Evolutionary conservation across 176 grass and related monocot genomes (phyloP), one percentile per base, ranked within the genome.

Genomic region (Phyllostachys edulis): DNA sequence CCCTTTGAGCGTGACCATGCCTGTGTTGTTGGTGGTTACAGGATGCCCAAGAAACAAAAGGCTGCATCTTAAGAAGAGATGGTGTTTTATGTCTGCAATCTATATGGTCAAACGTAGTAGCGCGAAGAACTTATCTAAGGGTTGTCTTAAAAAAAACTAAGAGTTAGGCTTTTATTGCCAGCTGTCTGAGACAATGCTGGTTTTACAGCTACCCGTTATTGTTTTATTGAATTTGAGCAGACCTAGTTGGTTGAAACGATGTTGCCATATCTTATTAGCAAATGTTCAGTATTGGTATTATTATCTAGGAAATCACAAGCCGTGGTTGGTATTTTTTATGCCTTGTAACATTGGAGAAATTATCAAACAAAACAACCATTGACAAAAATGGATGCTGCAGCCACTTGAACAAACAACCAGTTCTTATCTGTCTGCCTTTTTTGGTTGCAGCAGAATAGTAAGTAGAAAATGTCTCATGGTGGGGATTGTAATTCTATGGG

Each of bases 1-100:
- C 91, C 92, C 17, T 98, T 93, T 1, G 89, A 98, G 73, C 89
- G 89, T 6, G 90, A 94, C 63, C 91, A 93, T 8, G 92, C 92
- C 0, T 98, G 90, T 2, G 92, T 98, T 3, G 90, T 98, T 0
- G 95, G 92, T 69, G 95, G 74, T 0, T 98, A 93, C 84, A 90
- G 92, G 63, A 73, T 95, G 91, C 92, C 91, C 5, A 49, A 49
- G 50, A 54, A 54, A 20, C 50, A 54, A 20, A 54, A 54, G 50
- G 16, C 17, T 18, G 50, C 16, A 18, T 54, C 50, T 54, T 54
- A 54, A 54, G 50, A 2, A 54, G 50, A 54, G 18, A 6, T 18
- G 17, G 16, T 18, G 50, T 52, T 52, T 52, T 52, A 2, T 52
- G 50, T 18, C 50, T 52, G 16, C 50, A 52, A 52, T 52, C 16